Conservation (phyloP, 2,329 filamentous ascomycete species). For the Talaromyces sp. region DNA sequence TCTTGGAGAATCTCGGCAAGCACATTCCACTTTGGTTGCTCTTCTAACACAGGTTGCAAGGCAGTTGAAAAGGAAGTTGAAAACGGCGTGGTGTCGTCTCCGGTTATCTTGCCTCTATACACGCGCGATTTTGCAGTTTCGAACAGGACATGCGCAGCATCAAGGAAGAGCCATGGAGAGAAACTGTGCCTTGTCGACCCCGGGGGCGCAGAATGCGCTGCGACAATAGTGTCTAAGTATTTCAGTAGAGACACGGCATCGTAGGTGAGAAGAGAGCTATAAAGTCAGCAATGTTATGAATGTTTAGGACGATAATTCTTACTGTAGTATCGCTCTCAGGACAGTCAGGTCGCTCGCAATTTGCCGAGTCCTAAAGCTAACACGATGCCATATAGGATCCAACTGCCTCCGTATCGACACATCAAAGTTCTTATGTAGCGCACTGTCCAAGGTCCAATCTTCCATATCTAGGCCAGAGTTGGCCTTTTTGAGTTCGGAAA, state of each 20-base stretch:
- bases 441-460: conserved; percentile 93
- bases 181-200: conserved; percentile 84
- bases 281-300: conserved; percentile 14
- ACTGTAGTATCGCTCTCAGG: conserved; percentile 75
- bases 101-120: conserved; percentile 67
- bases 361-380: conserved; percentile 90
- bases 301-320: conserved; percentile 18
- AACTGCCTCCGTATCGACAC: conserved; percentile 80
- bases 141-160: conserved; percentile 91
- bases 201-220: conserved; percentile 80
- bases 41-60: conserved; percentile 77
- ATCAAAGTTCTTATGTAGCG: conserved; percentile 88
- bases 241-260: conserved; percentile 89
- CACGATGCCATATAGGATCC: conserved; percentile 94
- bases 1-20: conserved; percentile 88
- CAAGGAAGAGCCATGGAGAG: conserved; percentile 92
- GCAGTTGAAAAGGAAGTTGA: conserved; percentile 53
- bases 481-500: conserved; percentile 85
- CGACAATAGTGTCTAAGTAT: conserved; percentile 89
- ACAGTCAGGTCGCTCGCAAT: conserved; percentile 87
- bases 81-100: conserved; percentile 47
- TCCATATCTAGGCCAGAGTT: conserved; percentile 91
- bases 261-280: conserved; percentile 66
- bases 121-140: conserved; percentile 83
- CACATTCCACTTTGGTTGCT: conserved; percentile 88